These are phyloP conservation scores for Saprolegnia parasitica DNA, from an alignment of 352 stramenopile species.

Conservation along the genomic window DNA sequence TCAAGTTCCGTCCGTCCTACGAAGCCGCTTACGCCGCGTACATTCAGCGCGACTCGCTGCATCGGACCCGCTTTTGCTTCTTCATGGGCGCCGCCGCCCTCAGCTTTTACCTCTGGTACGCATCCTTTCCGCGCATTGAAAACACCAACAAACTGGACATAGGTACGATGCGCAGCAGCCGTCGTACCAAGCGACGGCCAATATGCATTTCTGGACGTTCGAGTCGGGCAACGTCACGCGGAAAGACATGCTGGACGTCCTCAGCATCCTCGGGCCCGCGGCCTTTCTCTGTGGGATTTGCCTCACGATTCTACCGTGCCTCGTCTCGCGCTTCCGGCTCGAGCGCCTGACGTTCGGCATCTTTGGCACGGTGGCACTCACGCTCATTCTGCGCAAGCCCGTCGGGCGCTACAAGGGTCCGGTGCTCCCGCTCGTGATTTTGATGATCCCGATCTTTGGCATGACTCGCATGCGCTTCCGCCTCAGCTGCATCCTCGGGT, in stretches of 20 bases:
- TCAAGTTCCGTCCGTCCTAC: conserved; percentile 68
- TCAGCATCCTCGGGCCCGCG: conserved; percentile 29
- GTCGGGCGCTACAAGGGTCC: conserved; percentile 61
- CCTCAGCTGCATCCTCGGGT: conserved; percentile 63
- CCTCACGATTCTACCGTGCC: conserved; percentile 41
- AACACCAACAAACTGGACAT: conserved; percentile 21
- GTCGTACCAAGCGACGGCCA: conserved; percentile 27
- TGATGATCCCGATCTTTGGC: conserved; percentile 76
- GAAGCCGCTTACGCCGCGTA: conserved; percentile 59
- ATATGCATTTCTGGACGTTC: conserved; percentile 27
- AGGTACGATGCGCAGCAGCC: conserved; percentile 19
- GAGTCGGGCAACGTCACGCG: conserved; percentile 17
- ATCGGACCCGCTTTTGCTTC: conserved; percentile 60
- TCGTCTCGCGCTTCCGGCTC: conserved; percentile 48
- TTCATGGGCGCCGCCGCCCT: conserved; percentile 53
- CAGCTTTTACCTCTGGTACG: conserved; percentile 48
- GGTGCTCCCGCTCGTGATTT: conserved; percentile 65
- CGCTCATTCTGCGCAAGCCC: conserved; percentile 75
- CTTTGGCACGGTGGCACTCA: conserved; percentile 49
- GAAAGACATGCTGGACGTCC: conserved; percentile 24
- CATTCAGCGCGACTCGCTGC: conserved; percentile 44
- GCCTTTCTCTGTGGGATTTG: conserved; percentile 46
- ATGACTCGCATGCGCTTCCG: conserved; percentile 78
- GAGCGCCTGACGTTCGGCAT: conserved; percentile 58
- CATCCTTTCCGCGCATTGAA: conserved; percentile 32